Percentiles rank a stretch among this genome's conserved stretches.
Evolutionary conservation across 352 stramenopile species (phyloP).

Genomic region (Pythium sukuiense): DNA sequence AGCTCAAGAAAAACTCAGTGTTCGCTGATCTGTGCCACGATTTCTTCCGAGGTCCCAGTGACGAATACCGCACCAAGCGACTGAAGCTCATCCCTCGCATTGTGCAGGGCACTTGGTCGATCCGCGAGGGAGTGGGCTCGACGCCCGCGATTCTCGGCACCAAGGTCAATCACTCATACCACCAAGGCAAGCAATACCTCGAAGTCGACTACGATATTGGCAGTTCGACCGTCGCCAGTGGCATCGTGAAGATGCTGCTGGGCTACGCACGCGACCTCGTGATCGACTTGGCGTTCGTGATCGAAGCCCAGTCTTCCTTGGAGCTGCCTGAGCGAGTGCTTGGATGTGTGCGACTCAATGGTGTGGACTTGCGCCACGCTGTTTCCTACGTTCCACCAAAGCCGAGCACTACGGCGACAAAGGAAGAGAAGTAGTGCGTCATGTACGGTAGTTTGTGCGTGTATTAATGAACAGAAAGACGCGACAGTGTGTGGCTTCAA

Average conservation of each 20-base stretch:
- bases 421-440: conserved; percentile 1
- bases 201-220: conserved; percentile 82
- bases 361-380: conserved; percentile 59
- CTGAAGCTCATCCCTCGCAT: conserved; percentile 91
- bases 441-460: background rate
- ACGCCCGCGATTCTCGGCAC: conserved; percentile 90
- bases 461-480: conserved; percentile 3
- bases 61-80: conserved; percentile 74
- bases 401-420: background rate
- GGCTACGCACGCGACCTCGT: conserved; percentile 68
- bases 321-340: conserved; percentile 80
- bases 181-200: conserved; percentile 61
- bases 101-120: conserved; percentile 88
- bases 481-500: conserved; percentile 19
- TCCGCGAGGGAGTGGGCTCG: conserved; percentile 83
- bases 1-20: conserved; percentile 65
- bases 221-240: conserved; percentile 69
- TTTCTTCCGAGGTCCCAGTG: conserved; percentile 47
- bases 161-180: conserved; percentile 86
- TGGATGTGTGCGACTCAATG: conserved; percentile 65
- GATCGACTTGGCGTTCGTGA: conserved; percentile 83
- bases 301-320: conserved; percentile 65
- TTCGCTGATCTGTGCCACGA: conserved; percentile 74
- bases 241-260: conserved; percentile 70
- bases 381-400: conserved; percentile 32